These are phyloP conservation scores for Sclerospora graminicola DNA, from an alignment of 352 stramenopile genomes.

Conservation along the genomic window DNA sequence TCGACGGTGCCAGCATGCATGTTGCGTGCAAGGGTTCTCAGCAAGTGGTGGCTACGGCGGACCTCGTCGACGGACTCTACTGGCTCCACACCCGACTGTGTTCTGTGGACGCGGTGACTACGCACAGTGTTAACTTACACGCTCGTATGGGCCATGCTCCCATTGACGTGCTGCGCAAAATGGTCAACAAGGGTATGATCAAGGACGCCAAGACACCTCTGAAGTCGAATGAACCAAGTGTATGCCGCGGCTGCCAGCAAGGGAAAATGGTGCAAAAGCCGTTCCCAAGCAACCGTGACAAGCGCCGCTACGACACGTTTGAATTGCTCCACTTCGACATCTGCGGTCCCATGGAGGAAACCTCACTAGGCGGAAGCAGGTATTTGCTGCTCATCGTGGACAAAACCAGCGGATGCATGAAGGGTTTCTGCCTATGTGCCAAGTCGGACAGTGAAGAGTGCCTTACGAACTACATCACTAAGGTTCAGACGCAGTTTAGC, in stretches of 20 bases:
- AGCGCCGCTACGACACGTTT: background rate
- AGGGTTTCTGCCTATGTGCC: background rate
- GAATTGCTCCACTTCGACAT: background rate
- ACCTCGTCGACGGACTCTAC: conserved; percentile 11
- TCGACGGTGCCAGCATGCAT: conserved; percentile 8
- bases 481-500: background rate
- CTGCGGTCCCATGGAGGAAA: background rate
- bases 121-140: background rate
- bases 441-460: background rate
- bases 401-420: background rate
- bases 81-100: conserved; percentile 1
- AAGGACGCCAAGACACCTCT: background rate
- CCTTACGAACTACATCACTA: background rate
- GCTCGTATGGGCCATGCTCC: background rate
- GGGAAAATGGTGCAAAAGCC: background rate
- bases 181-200: background rate
- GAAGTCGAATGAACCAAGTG: background rate
- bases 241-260: background rate
- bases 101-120: background rate
- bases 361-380: background rate
- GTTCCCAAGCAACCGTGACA: background rate
- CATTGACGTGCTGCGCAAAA: background rate
- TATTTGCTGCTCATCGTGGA: background rate
- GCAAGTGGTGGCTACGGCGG: conserved; percentile 6
- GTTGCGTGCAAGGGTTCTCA: conserved; percentile 8